These are phyloP conservation scores for Penicillium silybi DNA, from an alignment of 495 filamentous ascomycete genomes.

Conservation along the genomic window DNA sequence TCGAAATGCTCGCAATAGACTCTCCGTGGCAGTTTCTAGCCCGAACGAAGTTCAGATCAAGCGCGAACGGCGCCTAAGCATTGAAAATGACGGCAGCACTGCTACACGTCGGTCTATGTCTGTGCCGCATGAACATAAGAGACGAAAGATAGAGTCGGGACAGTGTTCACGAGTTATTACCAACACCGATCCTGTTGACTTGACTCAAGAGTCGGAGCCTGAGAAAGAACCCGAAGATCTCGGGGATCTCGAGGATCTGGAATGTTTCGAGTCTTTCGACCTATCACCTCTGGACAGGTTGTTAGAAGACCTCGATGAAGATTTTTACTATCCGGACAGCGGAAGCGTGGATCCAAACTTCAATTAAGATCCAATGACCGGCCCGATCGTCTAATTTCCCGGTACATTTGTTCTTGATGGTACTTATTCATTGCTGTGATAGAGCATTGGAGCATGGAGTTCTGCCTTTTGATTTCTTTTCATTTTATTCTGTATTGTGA, in stretches of 20 bases:
- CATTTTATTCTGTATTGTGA: not conserved
- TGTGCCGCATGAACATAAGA: not conserved
- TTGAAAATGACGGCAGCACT: constrained; percentile 6
- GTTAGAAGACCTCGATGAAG: not conserved
- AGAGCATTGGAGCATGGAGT: not conserved
- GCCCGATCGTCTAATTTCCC: not conserved
- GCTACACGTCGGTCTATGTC: not conserved
- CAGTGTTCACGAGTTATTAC: not conserved
- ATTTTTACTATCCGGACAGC: not conserved
- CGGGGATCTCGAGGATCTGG: no score
- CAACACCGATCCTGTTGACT: not conserved
- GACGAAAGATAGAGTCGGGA: not conserved
- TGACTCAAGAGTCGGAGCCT: not conserved
- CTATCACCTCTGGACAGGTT: no score
- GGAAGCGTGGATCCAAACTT: not conserved
- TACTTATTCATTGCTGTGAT: not conserved
- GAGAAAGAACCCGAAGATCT: not conserved
- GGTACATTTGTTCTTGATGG: not conserved
- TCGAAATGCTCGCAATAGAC: constrained; percentile 21
- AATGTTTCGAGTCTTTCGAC: no score
- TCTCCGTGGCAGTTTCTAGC: not conserved
- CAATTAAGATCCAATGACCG: not conserved
- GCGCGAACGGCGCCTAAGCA: not conserved
- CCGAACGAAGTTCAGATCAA: not conserved
- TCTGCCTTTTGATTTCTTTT: not conserved